Conservation (phyloP, 345 rosid genomes). For the Rhodamnia argentea region DNA sequence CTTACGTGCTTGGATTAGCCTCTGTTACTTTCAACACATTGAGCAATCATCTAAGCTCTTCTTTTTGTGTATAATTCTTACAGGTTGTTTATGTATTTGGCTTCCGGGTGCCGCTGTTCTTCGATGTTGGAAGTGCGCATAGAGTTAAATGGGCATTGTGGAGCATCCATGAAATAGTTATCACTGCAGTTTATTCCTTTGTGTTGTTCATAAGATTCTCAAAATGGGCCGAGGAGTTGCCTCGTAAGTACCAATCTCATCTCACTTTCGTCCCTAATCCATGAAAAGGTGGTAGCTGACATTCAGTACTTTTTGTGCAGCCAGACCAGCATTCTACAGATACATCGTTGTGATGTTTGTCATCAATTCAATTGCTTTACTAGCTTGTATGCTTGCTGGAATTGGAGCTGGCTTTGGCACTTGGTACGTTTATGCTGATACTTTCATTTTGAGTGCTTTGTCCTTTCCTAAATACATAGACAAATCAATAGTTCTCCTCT, state of each 20-base stretch:
- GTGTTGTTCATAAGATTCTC: conserved; percentile 65
- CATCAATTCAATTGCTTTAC: conserved; percentile 45
- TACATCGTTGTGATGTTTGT: conserved; percentile 55
- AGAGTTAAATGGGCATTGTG: conserved; percentile 77
- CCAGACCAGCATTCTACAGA: conserved; percentile 87
- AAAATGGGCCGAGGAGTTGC: conserved; percentile 68
- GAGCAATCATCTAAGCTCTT: background rate
- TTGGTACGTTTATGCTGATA: conserved; percentile 29
- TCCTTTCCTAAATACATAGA: background rate
- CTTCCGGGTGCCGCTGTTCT: conserved; percentile 67
- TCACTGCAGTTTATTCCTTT: conserved; percentile 59
- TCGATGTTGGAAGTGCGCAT: conserved; percentile 35
- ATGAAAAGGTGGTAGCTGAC: background rate
- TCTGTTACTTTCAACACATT: background rate
- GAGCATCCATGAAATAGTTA: conserved; percentile 63
- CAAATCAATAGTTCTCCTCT: background rate
- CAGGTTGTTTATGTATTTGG: conserved; percentile 75
- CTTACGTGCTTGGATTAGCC: background rate
- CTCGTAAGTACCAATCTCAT: conserved; percentile 36
- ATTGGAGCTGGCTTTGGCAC: conserved; percentile 53
- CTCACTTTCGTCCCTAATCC: background rate
- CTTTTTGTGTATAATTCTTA: background rate
- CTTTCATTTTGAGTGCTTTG: background rate
- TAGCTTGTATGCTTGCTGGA: conserved; percentile 55
- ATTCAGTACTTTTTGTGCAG: conserved; percentile 22